Evolutionary conservation across 2,329 filamentous ascomycete species (phyloP), one percentile per base, ranked within the genome.

Genomic region (Fusarium staphyleae): DNA sequence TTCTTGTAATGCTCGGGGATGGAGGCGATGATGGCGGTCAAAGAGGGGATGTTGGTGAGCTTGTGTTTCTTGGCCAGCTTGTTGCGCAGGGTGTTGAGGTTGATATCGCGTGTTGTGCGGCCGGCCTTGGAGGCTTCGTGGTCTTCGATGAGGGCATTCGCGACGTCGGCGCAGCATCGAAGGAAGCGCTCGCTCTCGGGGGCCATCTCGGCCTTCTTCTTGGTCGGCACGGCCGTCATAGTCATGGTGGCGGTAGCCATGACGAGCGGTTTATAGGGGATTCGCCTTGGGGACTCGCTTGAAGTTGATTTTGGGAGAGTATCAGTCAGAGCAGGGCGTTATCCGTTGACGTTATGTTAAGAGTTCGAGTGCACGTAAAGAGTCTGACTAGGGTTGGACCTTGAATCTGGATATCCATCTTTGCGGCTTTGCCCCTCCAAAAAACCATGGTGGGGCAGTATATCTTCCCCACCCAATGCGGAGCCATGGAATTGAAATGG

Each of bases 1-100:
- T 98, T 99, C 81, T 98, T 99, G 78, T 98, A 97, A 73, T 98
- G 93, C 72, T 99, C 95, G n/a, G 96, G 96, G 29, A 99, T 93
- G 9, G 95, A 95, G 48, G 95, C 91, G 70, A 99, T 98, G 70
- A 99, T 99, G 55, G 95, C 93, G 8, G 93, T 98, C 61, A 99
- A 79, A 19, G 96, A 91, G 26, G 95, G 95, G 65, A 96, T 90
- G 57, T 86, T 91, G 73, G 86, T 88, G 56, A 99, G 80, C 72
- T 87, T 89, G 78, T 98, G 92, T 78, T 97, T 98, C 78, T 95
- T 96, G 37, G 95, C 85, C 57, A 96, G 86, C 70, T 93, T 93
- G 48, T 90, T 87, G 37, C 95, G 87, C 63, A 99, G 76, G 52
- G 86, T 82, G 75, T 99, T 99, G 66, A 99, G 82, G 72, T 99